phyloP scores from a whole-genome alignment of 2,329 filamentous ascomycete species.

The Parascedosporium putredinis region DNA sequence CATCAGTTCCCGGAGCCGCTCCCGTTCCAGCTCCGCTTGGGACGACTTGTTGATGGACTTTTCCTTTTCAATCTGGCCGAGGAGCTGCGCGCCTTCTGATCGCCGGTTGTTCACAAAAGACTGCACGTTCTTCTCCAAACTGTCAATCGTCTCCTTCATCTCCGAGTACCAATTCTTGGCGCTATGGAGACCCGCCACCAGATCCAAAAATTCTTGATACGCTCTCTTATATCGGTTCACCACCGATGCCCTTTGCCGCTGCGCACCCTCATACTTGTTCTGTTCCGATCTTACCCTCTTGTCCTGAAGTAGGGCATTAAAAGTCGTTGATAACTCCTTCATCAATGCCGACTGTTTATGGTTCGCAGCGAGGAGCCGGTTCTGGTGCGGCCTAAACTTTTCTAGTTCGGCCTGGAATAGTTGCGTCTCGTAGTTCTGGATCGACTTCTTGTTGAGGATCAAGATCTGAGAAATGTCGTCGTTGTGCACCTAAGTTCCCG shows the following conservation, averaged over 20 bases:
- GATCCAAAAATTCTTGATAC: slow-evolving; percentile 85
- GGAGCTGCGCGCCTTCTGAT: slow-evolving; percentile 80
- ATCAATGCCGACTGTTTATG: slow-evolving; percentile 91
- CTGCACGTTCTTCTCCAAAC: slow-evolving; percentile 89
- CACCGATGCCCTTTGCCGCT: slow-evolving; percentile 69
- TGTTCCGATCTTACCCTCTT: slow-evolving; percentile 89
- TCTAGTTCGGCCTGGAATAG: slow-evolving; percentile 95
- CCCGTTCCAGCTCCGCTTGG: slow-evolving; percentile 72
- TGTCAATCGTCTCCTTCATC: slow-evolving; percentile 91
- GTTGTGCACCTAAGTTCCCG: slow-evolving; percentile 90
- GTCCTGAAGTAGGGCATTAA: slow-evolving; percentile 83
- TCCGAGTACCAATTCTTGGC: slow-evolving; percentile 91
- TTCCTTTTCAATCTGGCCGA: slow-evolving; percentile 77
- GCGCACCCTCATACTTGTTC: slow-evolving; percentile 85
- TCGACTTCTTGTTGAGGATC: slow-evolving; percentile 95
- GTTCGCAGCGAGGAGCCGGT: slow-evolving; percentile 78
- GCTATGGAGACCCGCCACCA: slow-evolving; percentile 73
- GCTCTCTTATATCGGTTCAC: slow-evolving; percentile 82
- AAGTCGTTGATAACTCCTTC: slow-evolving; percentile 84
- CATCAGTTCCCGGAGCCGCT: slow-evolving; percentile 82
- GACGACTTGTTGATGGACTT: slow-evolving; percentile 49
- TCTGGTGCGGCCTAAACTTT: slow-evolving; percentile 91
- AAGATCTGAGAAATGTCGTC: slow-evolving; percentile 97
- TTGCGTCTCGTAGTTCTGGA: slow-evolving; percentile 82
- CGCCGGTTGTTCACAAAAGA: slow-evolving; percentile 92